Evolutionary conservation across 2,329 filamentous ascomycete species (phyloP).

Genomic region (Verticillium albo-atrum): DNA sequence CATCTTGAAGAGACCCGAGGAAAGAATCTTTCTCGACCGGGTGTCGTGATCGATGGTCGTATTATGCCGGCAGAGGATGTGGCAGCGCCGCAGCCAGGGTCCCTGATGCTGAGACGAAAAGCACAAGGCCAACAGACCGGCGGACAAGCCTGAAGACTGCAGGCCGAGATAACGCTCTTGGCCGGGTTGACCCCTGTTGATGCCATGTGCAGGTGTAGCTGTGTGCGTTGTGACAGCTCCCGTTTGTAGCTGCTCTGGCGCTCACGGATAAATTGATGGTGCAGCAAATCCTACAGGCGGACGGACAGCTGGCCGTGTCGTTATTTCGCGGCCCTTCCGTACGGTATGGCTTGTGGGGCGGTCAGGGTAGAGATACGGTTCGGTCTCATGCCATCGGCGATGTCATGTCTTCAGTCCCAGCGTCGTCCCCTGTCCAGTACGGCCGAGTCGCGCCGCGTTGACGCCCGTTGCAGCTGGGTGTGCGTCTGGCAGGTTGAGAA

Average conservation of each 20-base stretch:
- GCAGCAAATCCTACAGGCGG: background rate
- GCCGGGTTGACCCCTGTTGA: background rate
- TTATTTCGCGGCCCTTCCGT: background rate
- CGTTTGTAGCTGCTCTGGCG: background rate
- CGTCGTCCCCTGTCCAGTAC: background rate
- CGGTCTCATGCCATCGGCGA: background rate
- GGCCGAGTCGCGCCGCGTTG: background rate
- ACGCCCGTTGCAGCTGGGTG: background rate
- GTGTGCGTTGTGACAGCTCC: background rate
- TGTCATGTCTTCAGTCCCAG: background rate
- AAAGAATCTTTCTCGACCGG: background rate
- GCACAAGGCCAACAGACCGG: background rate
- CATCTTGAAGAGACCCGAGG: no score
- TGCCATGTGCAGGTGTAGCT: background rate
- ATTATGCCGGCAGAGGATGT: background rate
- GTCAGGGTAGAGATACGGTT: background rate
- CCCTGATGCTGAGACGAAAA: background rate
- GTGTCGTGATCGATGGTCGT: background rate
- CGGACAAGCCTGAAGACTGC: background rate
- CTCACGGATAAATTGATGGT: background rate
- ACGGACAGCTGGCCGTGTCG: background rate
- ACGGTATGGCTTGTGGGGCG: background rate
- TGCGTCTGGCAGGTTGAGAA: no score
- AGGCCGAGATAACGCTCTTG: background rate
- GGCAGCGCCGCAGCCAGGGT: background rate